Base-by-base conservation (phyloP, 805 yeast genomes). In the Candida golubevii region DNA sequence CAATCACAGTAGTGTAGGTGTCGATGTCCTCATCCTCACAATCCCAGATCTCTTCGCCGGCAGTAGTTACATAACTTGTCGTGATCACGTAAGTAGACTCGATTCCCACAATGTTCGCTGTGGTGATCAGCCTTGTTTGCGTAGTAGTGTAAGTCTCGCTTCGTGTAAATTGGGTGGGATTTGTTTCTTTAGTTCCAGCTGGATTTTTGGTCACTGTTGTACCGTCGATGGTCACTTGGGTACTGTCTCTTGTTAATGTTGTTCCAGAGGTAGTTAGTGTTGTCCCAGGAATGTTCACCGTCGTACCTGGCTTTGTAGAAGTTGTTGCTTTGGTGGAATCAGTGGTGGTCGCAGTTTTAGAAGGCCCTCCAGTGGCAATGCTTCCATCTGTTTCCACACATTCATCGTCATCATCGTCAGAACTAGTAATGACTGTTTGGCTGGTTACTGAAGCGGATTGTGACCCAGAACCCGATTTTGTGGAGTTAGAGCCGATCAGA, bases 1-100 rank as follows among this genome's bases (percentile, higher is more conserved):
- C 14, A 13, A 39, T 43, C 18, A 26, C 40, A 9, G 47, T 42
- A 28, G 47, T 44, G 29, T 36, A 32, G 8, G 40, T 36, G 10
- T 32, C 28, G n/a, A 46, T 41, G 23, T 15, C 34, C 7, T 51
- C 55, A 8, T 43, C 49, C 28, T 49, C 54, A 32, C 55, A 50
- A 26, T 49, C 51, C 28, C 29, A 42, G 31, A 38, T 50, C 31
- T 45, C 47, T 10, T 32, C 44, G 26, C 41, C 43, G 14, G 38
- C 33, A 7, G 54, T 49, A 14, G 54, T 39, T 11, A 45, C 41
- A 33, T 47, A 51, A 8, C 37, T 40, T n/a, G 49, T 36, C 13
- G 51, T 51, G 35, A 42, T 36, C 3, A 45, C 39, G 26, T 45
- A 44, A 15, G 55, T 51, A 31, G 49, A 42, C 9, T 11, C 44